phyloP scores from a whole-genome alignment of 2,329 filamentous ascomycete genomes.

The Fusarium sp. region DNA sequence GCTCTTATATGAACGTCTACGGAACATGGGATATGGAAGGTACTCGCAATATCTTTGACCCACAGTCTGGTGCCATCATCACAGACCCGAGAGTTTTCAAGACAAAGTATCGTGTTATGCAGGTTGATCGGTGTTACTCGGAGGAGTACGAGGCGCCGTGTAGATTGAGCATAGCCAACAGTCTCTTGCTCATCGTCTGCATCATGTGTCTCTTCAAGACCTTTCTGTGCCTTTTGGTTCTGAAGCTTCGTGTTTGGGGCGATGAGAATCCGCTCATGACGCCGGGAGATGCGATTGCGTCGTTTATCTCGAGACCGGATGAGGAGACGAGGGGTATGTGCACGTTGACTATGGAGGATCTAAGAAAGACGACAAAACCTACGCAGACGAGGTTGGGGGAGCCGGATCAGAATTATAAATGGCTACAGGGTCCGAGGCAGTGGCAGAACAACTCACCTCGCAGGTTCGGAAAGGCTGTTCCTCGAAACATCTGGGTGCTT shows the following conservation, averaged over 20 bases:
- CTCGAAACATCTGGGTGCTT: slow-evolving; percentile 16
- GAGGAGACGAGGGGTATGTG: slow-evolving; percentile 30
- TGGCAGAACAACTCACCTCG: not conserved
- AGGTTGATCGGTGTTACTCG: slow-evolving; percentile 10
- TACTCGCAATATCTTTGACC: not conserved
- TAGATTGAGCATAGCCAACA: slow-evolving; percentile 17
- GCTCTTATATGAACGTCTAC: not conserved
- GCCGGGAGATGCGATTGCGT: slow-evolving; percentile 29
- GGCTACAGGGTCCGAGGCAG: slow-evolving; percentile 7
- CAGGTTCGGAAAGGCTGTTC: slow-evolving; percentile 11
- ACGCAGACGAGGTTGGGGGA: not conserved
- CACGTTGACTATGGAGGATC: not conserved
- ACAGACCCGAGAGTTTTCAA: not conserved
- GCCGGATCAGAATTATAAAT: not conserved
- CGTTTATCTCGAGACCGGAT: slow-evolving; percentile 19
- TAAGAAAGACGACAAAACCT: not conserved
- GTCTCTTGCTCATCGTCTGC: slow-evolving; percentile 21
- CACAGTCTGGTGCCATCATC: not conserved
- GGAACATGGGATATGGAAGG: not conserved
- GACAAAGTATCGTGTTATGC: slow-evolving; percentile 8
- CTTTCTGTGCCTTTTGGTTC: slow-evolving; percentile 4
- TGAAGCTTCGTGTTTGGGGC: slow-evolving; percentile 18
- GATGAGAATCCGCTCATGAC: slow-evolving; percentile 23
- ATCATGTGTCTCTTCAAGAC: slow-evolving; percentile 28
- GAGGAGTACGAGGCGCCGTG: slow-evolving; percentile 18